Conservation (phyloP, 177 flowering plant species). For the Vitis hybrid region DNA sequence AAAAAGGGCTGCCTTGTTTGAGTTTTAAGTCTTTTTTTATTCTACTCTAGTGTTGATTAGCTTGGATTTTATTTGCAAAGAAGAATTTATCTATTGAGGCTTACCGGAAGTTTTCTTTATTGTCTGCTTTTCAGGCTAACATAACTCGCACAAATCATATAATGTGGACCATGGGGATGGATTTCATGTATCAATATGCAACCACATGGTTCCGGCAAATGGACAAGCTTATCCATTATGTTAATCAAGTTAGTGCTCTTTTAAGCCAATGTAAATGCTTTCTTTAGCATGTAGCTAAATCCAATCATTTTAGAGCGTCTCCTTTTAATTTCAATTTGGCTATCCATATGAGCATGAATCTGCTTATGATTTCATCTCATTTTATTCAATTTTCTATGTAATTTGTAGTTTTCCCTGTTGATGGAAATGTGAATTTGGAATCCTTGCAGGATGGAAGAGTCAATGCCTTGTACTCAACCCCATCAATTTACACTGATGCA, state of each 20-base stretch:
- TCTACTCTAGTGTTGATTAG: too few species aligned
- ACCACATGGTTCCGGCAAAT: slow-evolving; percentile 84
- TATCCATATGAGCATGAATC: neutral
- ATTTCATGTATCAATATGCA: slow-evolving; percentile 94
- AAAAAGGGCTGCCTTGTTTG: too few species aligned
- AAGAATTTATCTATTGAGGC: neutral
- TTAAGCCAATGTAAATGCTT: neutral
- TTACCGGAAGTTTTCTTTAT: slow-evolving; percentile 9
- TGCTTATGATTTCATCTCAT: neutral
- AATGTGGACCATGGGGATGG: slow-evolving; percentile 99
- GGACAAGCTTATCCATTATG: slow-evolving; percentile 98
- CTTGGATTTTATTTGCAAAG: too few species aligned
- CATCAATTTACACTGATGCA: slow-evolving; percentile 91
- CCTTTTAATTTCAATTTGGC: too few species aligned
- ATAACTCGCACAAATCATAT: slow-evolving; percentile 91
- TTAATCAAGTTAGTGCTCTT: slow-evolving; percentile 51
- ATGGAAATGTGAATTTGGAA: slow-evolving; percentile 2
- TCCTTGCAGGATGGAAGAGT: slow-evolving; percentile 88
- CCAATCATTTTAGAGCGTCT: too few species aligned
- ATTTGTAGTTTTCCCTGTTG: neutral
- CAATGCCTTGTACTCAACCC: slow-evolving; percentile 93
- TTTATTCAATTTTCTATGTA: neutral
- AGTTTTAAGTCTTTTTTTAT: too few species aligned
- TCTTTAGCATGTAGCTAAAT: too few species aligned
- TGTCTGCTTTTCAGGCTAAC: slow-evolving; percentile 58